Percentiles rank a stretch among this genome's conserved stretches.
Conservation (phyloP, 2,329 filamentous ascomycete species). For the Aspergillus pseudoglaucus region DNA sequence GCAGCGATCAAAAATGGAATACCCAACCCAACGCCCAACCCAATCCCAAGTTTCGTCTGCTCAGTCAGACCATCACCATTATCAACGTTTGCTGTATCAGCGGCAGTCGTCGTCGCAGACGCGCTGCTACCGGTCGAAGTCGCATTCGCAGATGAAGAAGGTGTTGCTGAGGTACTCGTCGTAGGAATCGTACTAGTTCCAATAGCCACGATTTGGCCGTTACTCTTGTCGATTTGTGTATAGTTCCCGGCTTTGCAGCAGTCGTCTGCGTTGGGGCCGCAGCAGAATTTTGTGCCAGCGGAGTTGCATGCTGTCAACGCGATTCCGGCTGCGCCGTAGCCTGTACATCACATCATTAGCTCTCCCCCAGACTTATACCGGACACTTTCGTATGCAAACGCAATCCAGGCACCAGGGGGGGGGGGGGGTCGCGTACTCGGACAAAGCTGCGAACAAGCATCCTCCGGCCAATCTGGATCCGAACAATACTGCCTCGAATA, state of each 20-base stretch:
- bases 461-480: not conserved
- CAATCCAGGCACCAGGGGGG: not conserved
- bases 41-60: not conserved
- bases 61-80: not conserved
- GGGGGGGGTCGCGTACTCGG: not conserved
- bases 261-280: not conserved
- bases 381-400: not conserved
- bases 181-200: not conserved
- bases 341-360: not conserved
- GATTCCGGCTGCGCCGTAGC: not conserved
- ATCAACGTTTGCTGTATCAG: not conserved
- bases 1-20: not conserved
- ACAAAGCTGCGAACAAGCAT: not conserved
- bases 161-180: not conserved
- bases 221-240: not conserved
- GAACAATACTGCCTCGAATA: not conserved
- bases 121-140: not conserved
- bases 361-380: not conserved
- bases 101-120: not conserved
- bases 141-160: not conserved
- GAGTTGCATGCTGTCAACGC: not conserved
- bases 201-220: not conserved
- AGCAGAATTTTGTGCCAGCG: not conserved
- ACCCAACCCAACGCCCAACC: not conserved
- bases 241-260: not conserved